Evolutionary conservation across 371 early-diverging fungal species (phyloP).

Genomic region (Mucor piriformis): DNA sequence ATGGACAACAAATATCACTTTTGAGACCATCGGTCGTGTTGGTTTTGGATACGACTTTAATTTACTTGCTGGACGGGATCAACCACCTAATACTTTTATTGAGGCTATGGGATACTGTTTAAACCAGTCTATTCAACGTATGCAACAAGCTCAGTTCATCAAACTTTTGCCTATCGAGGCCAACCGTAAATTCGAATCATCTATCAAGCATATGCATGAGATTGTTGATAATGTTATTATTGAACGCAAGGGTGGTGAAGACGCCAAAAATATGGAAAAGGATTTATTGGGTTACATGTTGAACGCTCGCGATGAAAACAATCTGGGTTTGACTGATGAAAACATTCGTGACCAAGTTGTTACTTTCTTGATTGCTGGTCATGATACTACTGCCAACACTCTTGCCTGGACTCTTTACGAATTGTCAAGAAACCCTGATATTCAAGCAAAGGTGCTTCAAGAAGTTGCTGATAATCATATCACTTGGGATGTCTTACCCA

Average conservation of each 20-base stretch:
- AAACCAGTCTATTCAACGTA: constrained; percentile 27
- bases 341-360: constrained; percentile 65
- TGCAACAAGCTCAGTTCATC: constrained; percentile 38
- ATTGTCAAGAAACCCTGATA: constrained; percentile 46
- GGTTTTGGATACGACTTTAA: constrained; percentile 68
- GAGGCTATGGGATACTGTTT: constrained; percentile 56
- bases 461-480: constrained; percentile 56
- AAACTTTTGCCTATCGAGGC: constrained; percentile 49
- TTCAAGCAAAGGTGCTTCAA: constrained; percentile 48
- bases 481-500: constrained; percentile 40
- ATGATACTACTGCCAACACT: constrained; percentile 56
- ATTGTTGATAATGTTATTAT: constrained; percentile 42
- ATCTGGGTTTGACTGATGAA: constrained; percentile 45
- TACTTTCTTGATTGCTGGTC: constrained; percentile 61
- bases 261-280: constrained; percentile 42
- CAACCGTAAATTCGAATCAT: constrained; percentile 41
- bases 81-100: constrained; percentile 49
- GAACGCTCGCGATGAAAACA: constrained; percentile 48
- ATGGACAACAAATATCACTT: constrained; percentile 61
- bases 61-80: constrained; percentile 42
- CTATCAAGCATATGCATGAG: constrained; percentile 41
- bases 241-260: constrained; percentile 39
- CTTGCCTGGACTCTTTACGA: constrained; percentile 55
- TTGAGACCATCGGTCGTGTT: constrained; percentile 54
- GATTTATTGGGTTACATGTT: constrained; percentile 65